A percentile compares a stretch with the other conserved stretches of the same genome.
phyloP scores from a whole-genome alignment of 768 basidiomycete species.

The Austroboletus festivus region DNA sequence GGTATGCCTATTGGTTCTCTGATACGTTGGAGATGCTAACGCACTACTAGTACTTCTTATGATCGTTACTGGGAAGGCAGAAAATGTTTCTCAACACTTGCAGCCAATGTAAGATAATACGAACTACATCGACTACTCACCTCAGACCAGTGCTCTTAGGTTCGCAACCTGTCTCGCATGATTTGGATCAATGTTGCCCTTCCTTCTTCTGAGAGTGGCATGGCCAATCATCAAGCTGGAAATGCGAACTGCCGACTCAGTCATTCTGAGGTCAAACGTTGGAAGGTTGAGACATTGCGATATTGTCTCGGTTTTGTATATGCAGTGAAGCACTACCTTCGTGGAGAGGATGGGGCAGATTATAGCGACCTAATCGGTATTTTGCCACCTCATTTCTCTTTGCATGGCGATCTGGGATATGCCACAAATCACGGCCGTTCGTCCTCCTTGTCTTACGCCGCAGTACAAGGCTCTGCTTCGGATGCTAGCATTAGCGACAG shows the following conservation, averaged over 20 bases:
- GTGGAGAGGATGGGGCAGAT: slow-evolving; percentile 74
- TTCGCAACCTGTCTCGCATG: slow-evolving; percentile 73
- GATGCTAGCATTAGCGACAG: slow-evolving; percentile 23
- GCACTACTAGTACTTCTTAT: slow-evolving; percentile 63
- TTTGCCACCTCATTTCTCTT: slow-evolving; percentile 58
- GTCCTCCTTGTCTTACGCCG: slow-evolving; percentile 40
- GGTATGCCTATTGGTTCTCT: slow-evolving; percentile 40
- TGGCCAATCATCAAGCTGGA: slow-evolving; percentile 48
- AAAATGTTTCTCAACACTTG: slow-evolving; percentile 73
- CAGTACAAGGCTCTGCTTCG: slow-evolving; percentile 33
- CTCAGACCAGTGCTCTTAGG: slow-evolving; percentile 26
- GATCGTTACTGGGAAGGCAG: slow-evolving; percentile 89
- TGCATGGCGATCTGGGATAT: slow-evolving; percentile 43
- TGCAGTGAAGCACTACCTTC: slow-evolving; percentile 77
- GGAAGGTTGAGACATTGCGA: slow-evolving; percentile 69
- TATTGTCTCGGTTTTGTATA: slow-evolving; percentile 68
- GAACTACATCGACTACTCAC: background rate
- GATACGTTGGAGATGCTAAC: background rate
- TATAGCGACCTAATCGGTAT: slow-evolving; percentile 66
- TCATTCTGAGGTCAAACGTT: slow-evolving; percentile 49
- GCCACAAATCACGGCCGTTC: slow-evolving; percentile 32
- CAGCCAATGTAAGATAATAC: slow-evolving; percentile 48
- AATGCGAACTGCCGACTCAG: slow-evolving; percentile 45
- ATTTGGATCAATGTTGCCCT: slow-evolving; percentile 78
- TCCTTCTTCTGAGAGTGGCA: slow-evolving; percentile 50